These are phyloP conservation scores for Monascus purpureus DNA, from an alignment of 495 filamentous ascomycete genomes.

Conservation along the genomic window DNA sequence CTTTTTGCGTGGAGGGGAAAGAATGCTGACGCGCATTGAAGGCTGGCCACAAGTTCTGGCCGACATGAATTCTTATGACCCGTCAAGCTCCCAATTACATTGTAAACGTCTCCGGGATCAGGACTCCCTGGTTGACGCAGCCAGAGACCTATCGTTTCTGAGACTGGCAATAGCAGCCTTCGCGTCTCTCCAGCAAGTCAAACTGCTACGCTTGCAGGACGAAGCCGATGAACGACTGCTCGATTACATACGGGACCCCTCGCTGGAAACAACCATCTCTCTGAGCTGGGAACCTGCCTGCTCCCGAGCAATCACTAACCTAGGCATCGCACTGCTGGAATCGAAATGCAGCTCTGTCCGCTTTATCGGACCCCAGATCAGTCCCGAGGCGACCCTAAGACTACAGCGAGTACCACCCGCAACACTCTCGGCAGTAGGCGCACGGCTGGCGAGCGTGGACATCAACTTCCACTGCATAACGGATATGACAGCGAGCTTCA, in stretches of 20 bases:
- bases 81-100: constrained; percentile 16
- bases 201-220: constrained; percentile 50
- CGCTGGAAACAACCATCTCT: constrained; percentile 16
- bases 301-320: constrained; percentile 42
- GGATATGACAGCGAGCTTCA: constrained; percentile 42
- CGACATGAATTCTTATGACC: constrained; percentile 7
- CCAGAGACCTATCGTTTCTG: constrained; percentile 26
- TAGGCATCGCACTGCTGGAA: constrained; percentile 41
- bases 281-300: constrained; percentile 52
- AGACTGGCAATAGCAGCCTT: constrained; percentile 43
- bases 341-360: constrained; percentile 40
- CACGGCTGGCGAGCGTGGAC: constrained; percentile 43
- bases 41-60: constrained; percentile 19
- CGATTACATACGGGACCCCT: constrained; percentile 18
- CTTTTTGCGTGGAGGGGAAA: constrained; percentile 1
- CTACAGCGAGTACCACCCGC: constrained; percentile 31
- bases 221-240: constrained; percentile 40
- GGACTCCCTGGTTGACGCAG: constrained; percentile 11
- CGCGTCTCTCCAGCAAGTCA: constrained; percentile 46
- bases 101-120: constrained; percentile 20
- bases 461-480: constrained; percentile 43
- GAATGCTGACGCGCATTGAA: constrained; percentile 14
- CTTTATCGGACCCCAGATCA: constrained; percentile 52
- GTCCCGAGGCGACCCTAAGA: constrained; percentile 40
- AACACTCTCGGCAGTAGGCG: constrained; percentile 37